Base-by-base conservation (phyloP, 208 protist genomes). In the Trypanosoma melophagium region DNA sequence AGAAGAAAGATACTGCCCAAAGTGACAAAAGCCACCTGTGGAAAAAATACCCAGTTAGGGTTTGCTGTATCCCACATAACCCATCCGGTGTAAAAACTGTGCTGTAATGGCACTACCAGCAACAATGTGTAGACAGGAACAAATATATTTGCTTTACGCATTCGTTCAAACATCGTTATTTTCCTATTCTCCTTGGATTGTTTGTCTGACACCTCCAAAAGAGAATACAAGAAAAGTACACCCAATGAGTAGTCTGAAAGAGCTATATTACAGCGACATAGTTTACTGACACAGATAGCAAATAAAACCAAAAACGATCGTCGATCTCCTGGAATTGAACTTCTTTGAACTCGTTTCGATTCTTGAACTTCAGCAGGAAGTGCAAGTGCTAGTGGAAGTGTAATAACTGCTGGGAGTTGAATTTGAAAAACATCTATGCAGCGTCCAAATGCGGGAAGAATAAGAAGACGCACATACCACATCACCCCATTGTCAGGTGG, bases 11-110 rank as follows among this genome's bases (percentile, higher is more conserved):
- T 49, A 38, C 60, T 76, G 0, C 73, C 56, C 21, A 63, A 69
- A 2, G 73, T 16, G 25, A 76, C 61, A 65, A 85, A 84, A 16
- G 62, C 84, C 44, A 85, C 58, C 40, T 89, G 78, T 0, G 81
- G 65, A 63, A 90, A 94, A 59, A 94, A 89, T 21, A 91, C 73
- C 85, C 84, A 94, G 56, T 94, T 94, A 9, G 78, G 80, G 45
- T 94, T 94, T 40, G 76, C 66, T 19, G 74, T 81, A 63, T 88
- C 79, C 53, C 79, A 81, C 61, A 89, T 64, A 10, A 73, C 81
- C 79, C 83, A 92, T 9, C 77, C 81, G 0, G 64, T 66, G 74
- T 89, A 94, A 58, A 94, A 89, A 58, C 69, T 74, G n/a, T 85
- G 61, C 71, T 89, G 71, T 10, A 87, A 58, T 9, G 85, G 77